These are phyloP conservation scores for Metarhizium humberi DNA, from an alignment of 2,329 filamentous ascomycete genomes.

Conservation along the genomic window DNA sequence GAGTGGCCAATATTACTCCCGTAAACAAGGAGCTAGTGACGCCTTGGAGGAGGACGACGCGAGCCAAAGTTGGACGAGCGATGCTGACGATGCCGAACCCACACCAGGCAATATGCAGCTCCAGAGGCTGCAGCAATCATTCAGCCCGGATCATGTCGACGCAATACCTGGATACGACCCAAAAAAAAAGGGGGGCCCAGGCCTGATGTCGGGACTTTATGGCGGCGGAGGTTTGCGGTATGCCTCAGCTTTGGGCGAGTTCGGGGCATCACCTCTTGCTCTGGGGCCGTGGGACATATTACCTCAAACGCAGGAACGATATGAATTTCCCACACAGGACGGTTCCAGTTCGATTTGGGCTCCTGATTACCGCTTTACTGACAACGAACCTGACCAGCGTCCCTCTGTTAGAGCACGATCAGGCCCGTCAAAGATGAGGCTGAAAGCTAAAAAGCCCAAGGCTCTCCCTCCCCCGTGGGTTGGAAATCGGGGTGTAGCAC, in stretches of 20 bases:
- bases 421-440: conserved; percentile 5
- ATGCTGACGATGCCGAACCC: conserved; percentile 2
- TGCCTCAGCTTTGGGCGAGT: conserved; percentile 6
- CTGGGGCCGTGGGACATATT: conserved; percentile 9
- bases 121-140: conserved; percentile 3
- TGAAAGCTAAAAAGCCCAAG: conserved; percentile 2
- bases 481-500: background rate
- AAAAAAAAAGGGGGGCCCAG: background rate
- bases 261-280: conserved; percentile 12
- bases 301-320: conserved; percentile 15
- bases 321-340: conserved; percentile 21
- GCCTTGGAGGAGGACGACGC: conserved; percentile 7
- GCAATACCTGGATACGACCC: background rate
- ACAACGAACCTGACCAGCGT: conserved; percentile 8
- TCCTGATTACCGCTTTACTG: conserved; percentile 11
- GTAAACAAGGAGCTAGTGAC: background rate
- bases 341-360: conserved; percentile 25
- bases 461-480: background rate
- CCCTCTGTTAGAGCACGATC: background rate
- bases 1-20: background rate
- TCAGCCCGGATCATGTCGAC: conserved; percentile 3
- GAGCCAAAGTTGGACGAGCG: conserved; percentile 4
- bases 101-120: conserved; percentile 5
- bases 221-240: conserved; percentile 4
- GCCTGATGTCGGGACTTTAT: conserved; percentile 6